phyloP scores from a whole-genome alignment of 371 early-diverging fungal genomes.

The Mucor sp. region DNA sequence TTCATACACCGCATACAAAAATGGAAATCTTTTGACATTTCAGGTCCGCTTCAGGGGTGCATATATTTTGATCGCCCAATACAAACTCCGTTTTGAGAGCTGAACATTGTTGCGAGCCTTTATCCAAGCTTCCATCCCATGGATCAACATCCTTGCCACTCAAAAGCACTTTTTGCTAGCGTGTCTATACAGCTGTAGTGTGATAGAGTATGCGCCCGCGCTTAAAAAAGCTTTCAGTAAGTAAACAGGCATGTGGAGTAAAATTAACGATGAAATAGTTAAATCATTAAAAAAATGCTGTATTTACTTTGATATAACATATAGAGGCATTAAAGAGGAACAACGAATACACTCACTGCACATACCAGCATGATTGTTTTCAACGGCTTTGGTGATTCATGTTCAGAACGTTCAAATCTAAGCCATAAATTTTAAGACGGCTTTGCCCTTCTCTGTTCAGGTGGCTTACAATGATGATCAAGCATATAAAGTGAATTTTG shows the following conservation, averaged over 20 bases:
- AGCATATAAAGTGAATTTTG: not conserved
- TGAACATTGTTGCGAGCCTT: not conserved
- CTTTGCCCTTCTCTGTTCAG: not conserved
- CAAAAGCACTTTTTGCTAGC: not conserved
- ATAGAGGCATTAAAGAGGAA: too few relatives aligned
- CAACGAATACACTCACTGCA: too few relatives aligned
- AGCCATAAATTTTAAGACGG: not conserved
- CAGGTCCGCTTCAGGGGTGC: not conserved
- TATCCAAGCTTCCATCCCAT: too few relatives aligned
- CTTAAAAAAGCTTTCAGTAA: too few relatives aligned
- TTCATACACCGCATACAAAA: not conserved
- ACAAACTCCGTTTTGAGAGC: not conserved
- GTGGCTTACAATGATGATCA: not conserved
- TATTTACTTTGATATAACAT: too few relatives aligned
- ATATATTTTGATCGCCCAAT: not conserved
- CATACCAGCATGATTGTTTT: not conserved
- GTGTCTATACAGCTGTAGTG: too few relatives aligned
- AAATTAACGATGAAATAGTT: too few relatives aligned
- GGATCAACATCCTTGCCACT: too few relatives aligned
- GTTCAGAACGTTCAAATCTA: not conserved
- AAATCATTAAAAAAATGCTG: too few relatives aligned
- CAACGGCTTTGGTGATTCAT: not conserved
- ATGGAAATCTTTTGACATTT: not conserved
- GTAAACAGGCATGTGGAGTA: too few relatives aligned
- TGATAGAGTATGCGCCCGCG: too few relatives aligned